Conservation (phyloP, 805 yeast species). For the Saccharomycopsis fibuligera region DNA sequence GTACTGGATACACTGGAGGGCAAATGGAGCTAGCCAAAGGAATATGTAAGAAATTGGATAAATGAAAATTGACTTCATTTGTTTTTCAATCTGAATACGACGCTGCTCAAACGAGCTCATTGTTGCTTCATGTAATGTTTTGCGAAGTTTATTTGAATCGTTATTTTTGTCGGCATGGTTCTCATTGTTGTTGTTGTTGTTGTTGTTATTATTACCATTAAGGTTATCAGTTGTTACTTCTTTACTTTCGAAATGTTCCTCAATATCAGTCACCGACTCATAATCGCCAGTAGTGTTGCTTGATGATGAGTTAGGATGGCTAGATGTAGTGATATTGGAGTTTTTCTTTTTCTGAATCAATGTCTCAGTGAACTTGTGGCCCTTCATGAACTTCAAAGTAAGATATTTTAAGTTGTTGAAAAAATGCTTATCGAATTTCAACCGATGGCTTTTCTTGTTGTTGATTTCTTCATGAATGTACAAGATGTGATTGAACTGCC, state of each 20-base stretch:
- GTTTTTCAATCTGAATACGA: conserved; percentile 62
- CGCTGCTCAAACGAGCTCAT: conserved; percentile 56
- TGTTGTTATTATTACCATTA: background rate
- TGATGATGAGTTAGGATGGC: background rate
- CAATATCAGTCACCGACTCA: conserved; percentile 8
- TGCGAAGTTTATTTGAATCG: conserved; percentile 24
- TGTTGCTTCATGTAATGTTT: conserved; percentile 51
- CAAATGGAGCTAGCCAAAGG: conserved; percentile 77
- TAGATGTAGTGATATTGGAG: background rate
- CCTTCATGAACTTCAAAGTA: conserved; percentile 24
- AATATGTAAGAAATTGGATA: conserved; percentile 79
- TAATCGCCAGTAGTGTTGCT: background rate
- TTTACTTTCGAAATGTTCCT: background rate
- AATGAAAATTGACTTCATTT: conserved; percentile 71
- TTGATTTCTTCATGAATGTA: conserved; percentile 27
- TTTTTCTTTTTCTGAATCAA: background rate
- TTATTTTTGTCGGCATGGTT: conserved; percentile 2
- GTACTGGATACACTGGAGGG: conserved; percentile 53
- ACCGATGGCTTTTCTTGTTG: conserved; percentile 17
- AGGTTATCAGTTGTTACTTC: background rate
- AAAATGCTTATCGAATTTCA: conserved; percentile 16
- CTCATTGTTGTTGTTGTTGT: background rate
- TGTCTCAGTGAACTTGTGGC: conserved; percentile 5
- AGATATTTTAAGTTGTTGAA: conserved; percentile 22
- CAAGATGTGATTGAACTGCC: conserved; percentile 52